These are phyloP conservation scores for Quercus phellos DNA, from an alignment of 331 rosid species.

Conservation along the genomic window DNA sequence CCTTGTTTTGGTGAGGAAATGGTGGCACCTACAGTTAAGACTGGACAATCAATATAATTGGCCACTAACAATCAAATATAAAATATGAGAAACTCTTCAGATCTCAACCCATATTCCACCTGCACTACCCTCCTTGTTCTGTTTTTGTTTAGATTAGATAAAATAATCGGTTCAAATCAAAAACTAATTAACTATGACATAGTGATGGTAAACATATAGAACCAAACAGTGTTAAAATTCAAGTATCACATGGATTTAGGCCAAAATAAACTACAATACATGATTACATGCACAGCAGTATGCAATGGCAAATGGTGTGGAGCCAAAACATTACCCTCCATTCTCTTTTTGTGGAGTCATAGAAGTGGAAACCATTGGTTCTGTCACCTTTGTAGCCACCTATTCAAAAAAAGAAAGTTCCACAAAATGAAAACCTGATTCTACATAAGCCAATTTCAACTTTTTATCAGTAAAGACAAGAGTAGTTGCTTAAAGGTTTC, in stretches of 20 bases:
- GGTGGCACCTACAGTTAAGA: not conserved
- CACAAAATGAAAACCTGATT: slow-evolving; percentile 5
- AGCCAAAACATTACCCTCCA: slow-evolving; percentile 51
- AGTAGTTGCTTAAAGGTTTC: slow-evolving; percentile 3
- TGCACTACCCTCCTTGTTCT: not conserved
- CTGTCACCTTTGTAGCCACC: slow-evolving; percentile 55
- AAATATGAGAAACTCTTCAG: not conserved
- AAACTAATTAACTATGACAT: not conserved
- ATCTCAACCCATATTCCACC: not conserved
- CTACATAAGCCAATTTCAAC: not conserved
- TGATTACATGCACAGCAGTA: not conserved
- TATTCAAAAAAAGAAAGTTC: slow-evolving; percentile 19
- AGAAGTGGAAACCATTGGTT: slow-evolving; percentile 47
- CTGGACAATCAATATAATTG: not conserved
- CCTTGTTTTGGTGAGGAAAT: not conserved
- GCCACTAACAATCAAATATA: not conserved
- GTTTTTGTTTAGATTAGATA: not conserved
- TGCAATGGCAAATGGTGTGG: slow-evolving; percentile 10
- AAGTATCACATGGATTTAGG: not conserved
- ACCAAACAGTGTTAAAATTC: not conserved
- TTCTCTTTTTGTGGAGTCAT: slow-evolving; percentile 47
- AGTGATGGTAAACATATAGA: not conserved
- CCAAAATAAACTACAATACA: slow-evolving; percentile 1
- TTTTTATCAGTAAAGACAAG: slow-evolving; percentile 3
- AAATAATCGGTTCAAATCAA: not conserved